Base-by-base conservation (phyloP, 2,329 filamentous ascomycete species). In the Lasiodiplodia sp. region DNA sequence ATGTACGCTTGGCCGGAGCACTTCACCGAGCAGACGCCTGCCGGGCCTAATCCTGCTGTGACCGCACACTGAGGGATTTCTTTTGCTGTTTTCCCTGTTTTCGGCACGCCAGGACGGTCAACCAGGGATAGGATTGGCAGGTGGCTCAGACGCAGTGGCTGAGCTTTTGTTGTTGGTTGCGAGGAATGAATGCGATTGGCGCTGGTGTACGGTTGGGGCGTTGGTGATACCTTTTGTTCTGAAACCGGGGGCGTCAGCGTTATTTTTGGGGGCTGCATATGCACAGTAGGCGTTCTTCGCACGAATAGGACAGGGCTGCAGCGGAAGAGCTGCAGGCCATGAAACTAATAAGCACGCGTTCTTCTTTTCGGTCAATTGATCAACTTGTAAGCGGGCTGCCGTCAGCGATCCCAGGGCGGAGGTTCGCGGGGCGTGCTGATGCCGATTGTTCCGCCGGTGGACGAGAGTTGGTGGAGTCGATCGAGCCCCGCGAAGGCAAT, bases 1-100 rank as follows among this genome's bases (percentile, higher is more conserved):
- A 86, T 87, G 80, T 86, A 89, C 72, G 77, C 89, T 53, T 90
- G 87, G 88, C 88, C 88, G 0, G 85, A 89, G 74, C 81, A 83
- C 10, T 88, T 88, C 72, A 71, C 73, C 2, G 57, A 70, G 66
- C 49, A 72, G n/a, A 21, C 44, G 44, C n/a, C 44, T n/a, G 44
- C 44, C 44, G 21, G 21, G 10, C 7, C 44, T 34, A 70, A 71
- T 63, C 63, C 71, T 52, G 65, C 57, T 52, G 38, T 66, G 53
- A 52, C 49, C 6, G 67, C 37, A 44, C 31, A 38, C 21, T 57
- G 60, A 65, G 67, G 25, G 47, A 52, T 52, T 64, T 64, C 16
- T 34, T 53, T 47, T 47, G 14, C 44, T 47, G 10, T n/a, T 53
- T 28, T 53, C 14, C 25, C 25, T 28, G 21, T 53, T 53, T 53